Base-by-base conservation (phyloP, 495 filamentous ascomycete genomes). In the Trichoderma orchidacearum region DNA sequence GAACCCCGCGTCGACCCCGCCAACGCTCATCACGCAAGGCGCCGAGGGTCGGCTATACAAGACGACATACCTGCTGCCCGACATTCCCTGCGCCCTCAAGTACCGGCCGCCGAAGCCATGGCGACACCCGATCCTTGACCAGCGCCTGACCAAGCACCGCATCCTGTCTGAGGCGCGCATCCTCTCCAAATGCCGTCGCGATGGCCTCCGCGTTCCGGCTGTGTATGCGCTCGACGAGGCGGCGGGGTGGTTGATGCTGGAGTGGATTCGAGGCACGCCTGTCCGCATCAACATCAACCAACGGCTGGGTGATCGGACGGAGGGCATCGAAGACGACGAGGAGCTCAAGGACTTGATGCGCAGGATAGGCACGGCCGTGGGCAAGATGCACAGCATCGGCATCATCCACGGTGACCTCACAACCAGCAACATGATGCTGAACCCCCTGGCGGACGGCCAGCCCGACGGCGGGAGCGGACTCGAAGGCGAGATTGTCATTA, bases 371-470 rank as follows among this genome's bases (percentile, higher is more conserved):
- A 57, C 64, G 13, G 82, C 81, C 5, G 81, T 97, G 17, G 93
- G 89, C n/a, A 75, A 65, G 38, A 72, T 98, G 71, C 93, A 98
- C 73, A 77, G 74, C 53, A 77, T 80, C 18, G 92, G 93, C 15
- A 82, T 96, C 41, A 80, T 94, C 51, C 93, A 98, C 75, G 93
- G 93, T 45, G 93, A 98, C 72, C 71, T 98, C 73, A 98, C 94
- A 58, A 98, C 92, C 57, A 96, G 91, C 71, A 98, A 98, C 72
- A 73, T 99, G 69, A 96, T 99, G 83, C 68, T 99, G 51, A 67
- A 85, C 55, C 73, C 74, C 30, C 51, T 41, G 18, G 21, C 51
- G 31, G 62, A 51, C 23, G 35, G 59, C 9, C 15, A 30, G 21
- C 23, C 30, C n/a, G 55, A 32, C 29, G 11, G 11, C 17, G 55